Evolutionary conservation across 108 stramenopile genomes (phyloP), one percentile per base, ranked within the genome.

Genomic region (Pseudonitzschia multistriata): DNA sequence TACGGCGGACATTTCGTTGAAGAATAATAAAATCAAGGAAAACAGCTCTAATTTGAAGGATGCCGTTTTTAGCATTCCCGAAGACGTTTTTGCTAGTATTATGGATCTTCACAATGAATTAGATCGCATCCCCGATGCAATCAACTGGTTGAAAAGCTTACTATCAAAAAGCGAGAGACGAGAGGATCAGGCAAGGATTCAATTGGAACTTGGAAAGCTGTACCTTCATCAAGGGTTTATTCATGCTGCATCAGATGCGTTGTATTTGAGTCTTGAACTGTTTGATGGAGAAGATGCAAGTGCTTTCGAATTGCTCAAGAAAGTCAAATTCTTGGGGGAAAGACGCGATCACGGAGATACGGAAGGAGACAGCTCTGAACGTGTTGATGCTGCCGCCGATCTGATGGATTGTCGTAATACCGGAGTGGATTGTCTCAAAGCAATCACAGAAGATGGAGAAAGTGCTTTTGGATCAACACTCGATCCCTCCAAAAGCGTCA

Each of bases 191-290:
- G 62, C 69, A 28, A 50, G 62, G 62, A 70, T 76, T 14, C 64
- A 62, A 29, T 76, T 54, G 31, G 67, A 76, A 53, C 75, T 70
- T 8, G 75, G 75, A 56, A 54, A 62, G 27, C 25, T 76, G 5
- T 70, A 70, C 57, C 42, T 76, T 37, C 68, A 76, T 22, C 75
- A 70, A 70, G 75, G 75, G 19, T 30, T 37, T 11, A 27, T 76
- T 24, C 36, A 76, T 27, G 45, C 48, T 45, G 67, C 75, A 11
- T 47, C 67, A 19, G 27, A 60, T 25, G 39, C 49, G 6, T 49
- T 76, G 30, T 70, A 63, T 40, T 19, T 45, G n/a, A 76, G 75
- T 57, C 40, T 62, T 8, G 68, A 70, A 36, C 34, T 76, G n/a
- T 52, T 47, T 49, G 69, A 70, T 21, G 50, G 54, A 0, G 66